These are phyloP conservation scores for Pharnaceum exiguum DNA, from an alignment of 148 eudicot genomes.

Conservation along the genomic window DNA sequence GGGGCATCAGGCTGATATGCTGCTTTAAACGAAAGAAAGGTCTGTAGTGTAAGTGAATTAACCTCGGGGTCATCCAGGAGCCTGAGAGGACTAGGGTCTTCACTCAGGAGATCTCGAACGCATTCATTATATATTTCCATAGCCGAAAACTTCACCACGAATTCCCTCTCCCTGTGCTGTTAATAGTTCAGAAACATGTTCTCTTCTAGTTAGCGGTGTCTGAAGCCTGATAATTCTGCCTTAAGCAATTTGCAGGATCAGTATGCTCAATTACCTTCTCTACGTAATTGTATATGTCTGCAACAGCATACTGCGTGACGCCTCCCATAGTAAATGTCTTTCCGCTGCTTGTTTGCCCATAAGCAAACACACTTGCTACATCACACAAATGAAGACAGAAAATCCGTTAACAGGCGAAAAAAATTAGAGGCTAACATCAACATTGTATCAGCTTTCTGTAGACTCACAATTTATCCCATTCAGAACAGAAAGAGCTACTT, in stretches of 20 bases:
- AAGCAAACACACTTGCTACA: conserved; percentile 80
- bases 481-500: conserved; percentile 68
- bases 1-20: too few relatives aligned
- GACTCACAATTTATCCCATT: conserved; percentile 75
- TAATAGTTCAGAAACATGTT: background rate
- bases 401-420: background rate
- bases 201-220: background rate
- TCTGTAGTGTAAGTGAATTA: conserved; percentile 9
- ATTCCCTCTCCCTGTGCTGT: conserved; percentile 75
- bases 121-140: conserved; percentile 87
- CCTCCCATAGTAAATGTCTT: conserved; percentile 88
- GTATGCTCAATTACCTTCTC: conserved; percentile 31
- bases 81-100: conserved; percentile 70
- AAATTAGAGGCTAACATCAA: background rate
- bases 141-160: conserved; percentile 74
- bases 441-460: background rate
- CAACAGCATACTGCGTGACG: conserved; percentile 52
- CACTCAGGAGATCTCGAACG: conserved; percentile 77
- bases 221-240: background rate
- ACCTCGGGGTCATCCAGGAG: conserved; percentile 99
- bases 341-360: conserved; percentile 96
- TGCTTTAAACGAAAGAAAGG: background rate
- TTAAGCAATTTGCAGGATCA: background rate
- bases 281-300: conserved; percentile 64
- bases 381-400: background rate